A percentile compares a stretch with the other conserved stretches of the same genome.
Conservation (phyloP, 176 grass and related monocot species). For the Eleusine indica region DNA sequence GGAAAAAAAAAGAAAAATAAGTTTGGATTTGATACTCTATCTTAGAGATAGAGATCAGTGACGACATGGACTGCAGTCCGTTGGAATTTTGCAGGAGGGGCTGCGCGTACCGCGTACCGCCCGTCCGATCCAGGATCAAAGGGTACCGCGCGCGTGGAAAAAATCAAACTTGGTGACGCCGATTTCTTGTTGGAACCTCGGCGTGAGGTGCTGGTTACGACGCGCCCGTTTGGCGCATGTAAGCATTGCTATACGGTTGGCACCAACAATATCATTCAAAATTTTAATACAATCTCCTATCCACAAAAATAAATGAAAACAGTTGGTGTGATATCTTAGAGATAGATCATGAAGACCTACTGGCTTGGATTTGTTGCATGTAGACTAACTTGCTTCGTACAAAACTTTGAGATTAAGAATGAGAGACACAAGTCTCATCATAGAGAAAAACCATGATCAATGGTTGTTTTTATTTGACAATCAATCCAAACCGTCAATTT, state of each 20-base stretch:
- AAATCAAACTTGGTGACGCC: constrained; percentile 1
- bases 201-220: background rate
- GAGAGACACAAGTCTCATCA: background rate
- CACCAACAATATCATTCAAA: constrained; percentile 18
- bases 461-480: background rate
- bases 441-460: background rate
- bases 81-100: constrained; percentile 7
- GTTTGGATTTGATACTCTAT: background rate
- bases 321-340: background rate
- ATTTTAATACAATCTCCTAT: background rate
- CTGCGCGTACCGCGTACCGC: background rate
- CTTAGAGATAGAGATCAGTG: constrained; percentile 21
- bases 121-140: background rate
- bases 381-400: background rate
- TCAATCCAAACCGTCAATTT: background rate
- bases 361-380: background rate
- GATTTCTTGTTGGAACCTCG: background rate
- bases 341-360: background rate
- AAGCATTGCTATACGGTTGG: constrained; percentile 28
- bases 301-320: background rate
- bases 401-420: background rate
- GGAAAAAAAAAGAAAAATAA: background rate
- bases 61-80: constrained; percentile 21
- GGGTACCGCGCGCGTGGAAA: background rate
- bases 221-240: constrained; percentile 9